phyloP scores from a whole-genome alignment of 2,329 filamentous ascomycete genomes.

The Botrytis deweyae region DNA sequence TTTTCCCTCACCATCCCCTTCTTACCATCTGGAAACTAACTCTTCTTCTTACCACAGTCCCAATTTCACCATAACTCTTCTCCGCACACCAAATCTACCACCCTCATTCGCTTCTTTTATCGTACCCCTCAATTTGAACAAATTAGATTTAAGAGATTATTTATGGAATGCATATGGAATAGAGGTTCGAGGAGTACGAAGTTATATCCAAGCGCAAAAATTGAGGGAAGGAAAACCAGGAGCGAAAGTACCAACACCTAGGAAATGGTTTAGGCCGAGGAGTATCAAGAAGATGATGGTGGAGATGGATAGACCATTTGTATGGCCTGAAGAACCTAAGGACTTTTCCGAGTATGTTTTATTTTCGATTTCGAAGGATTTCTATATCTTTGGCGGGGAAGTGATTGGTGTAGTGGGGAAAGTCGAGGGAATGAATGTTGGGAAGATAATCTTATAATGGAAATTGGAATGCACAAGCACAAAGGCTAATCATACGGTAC shows the following conservation, averaged over 20 bases:
- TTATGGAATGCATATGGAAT: conserved; percentile 84
- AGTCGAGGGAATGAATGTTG: conserved; percentile 30
- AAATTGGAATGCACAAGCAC: not conserved
- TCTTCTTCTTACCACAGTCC: conserved; percentile 56
- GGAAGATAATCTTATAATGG: not conserved
- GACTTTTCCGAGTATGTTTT: conserved; percentile 56
- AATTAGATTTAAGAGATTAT: conserved; percentile 95
- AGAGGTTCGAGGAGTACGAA: conserved; percentile 69
- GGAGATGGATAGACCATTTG: conserved; percentile 82
- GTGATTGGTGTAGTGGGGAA: not conserved
- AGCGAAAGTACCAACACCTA: conserved; percentile 44
- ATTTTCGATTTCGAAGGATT: conserved; percentile 19
- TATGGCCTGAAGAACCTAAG: conserved; percentile 73
- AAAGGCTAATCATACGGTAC: conserved; percentile 15
- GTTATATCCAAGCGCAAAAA: conserved; percentile 71
- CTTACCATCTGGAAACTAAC: conserved; percentile 14
- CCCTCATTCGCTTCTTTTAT: conserved; percentile 85
- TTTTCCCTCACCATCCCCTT: conserved; percentile 18
- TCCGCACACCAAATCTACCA: conserved; percentile 69
- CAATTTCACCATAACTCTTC: conserved; percentile 74
- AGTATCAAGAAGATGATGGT: conserved; percentile 92
- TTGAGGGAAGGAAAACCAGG: conserved; percentile 51
- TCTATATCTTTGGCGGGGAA: not conserved
- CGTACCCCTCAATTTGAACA: conserved; percentile 89
- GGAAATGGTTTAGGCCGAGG: conserved; percentile 67